A percentile compares a stretch with the other conserved stretches of the same genome.
Evolutionary conservation across 148 eudicot genomes (phyloP).

Genomic region (Pharnaceum exiguum): DNA sequence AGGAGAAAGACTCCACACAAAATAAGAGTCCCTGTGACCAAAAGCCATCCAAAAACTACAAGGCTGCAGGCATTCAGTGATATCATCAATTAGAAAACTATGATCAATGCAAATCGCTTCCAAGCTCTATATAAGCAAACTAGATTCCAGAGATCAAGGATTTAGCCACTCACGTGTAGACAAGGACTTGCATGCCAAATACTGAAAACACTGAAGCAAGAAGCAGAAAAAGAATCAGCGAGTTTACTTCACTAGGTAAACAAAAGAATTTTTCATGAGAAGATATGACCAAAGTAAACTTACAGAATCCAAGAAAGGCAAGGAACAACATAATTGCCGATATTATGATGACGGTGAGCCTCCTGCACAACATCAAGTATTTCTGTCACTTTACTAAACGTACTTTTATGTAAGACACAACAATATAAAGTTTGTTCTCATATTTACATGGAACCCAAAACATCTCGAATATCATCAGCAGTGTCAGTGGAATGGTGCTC

Average conservation of each 20-base stretch:
- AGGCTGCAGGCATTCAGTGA: constrained; percentile 44
- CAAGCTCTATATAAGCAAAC: neutral
- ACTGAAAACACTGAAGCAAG: constrained; percentile 65
- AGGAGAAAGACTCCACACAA: constrained; percentile 79
- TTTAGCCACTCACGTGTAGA: constrained; percentile 63
- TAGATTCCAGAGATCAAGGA: neutral
- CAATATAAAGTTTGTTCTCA: neutral
- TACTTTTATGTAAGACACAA: neutral
- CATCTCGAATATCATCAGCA: constrained; percentile 46
- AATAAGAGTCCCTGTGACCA: constrained; percentile 73
- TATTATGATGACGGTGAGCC: constrained; percentile 65
- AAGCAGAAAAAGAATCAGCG: constrained; percentile 9
- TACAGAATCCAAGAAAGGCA: constrained; percentile 81
- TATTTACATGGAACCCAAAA: constrained; percentile 63
- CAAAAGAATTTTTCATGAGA: constrained; percentile 6
- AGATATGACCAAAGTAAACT: constrained; percentile 13
- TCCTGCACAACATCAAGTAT: constrained; percentile 41
- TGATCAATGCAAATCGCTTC: neutral
- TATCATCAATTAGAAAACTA: neutral
- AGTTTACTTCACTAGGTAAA: neutral
- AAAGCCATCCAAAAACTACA: constrained; percentile 77
- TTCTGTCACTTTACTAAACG: neutral
- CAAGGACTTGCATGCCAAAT: constrained; percentile 74
- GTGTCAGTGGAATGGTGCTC: constrained; percentile 43
- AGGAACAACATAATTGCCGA: constrained; percentile 83